Evolutionary conservation across 106 monocot genomes (phyloP).

Genomic region (Acorus gramineus): DNA sequence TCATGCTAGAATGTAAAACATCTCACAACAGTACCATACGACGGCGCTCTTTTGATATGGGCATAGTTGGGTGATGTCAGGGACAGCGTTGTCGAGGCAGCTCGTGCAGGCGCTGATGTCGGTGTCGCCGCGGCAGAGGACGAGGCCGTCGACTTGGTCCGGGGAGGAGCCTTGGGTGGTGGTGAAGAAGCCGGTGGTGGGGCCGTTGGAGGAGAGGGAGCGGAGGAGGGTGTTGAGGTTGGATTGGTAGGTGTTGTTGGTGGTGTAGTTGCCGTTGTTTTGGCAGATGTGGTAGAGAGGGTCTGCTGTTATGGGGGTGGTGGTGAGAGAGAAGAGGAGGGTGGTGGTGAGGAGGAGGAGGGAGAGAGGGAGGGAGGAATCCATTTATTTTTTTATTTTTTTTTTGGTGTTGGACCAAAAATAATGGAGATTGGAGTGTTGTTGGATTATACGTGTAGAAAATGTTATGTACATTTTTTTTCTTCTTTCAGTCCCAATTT

Average conservation of each 20-base stretch:
- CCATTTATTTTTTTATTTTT: too few relatives aligned
- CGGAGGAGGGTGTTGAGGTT: neutral
- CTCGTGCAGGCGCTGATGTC: neutral
- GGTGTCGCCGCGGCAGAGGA: constrained; percentile 6
- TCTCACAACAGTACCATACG: constrained; percentile 2
- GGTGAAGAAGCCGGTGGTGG: constrained; percentile 11
- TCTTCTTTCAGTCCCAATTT: too few relatives aligned
- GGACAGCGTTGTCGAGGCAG: constrained; percentile 1
- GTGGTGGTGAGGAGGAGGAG: too few relatives aligned
- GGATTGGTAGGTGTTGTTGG: too few relatives aligned
- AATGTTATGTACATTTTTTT: too few relatives aligned
- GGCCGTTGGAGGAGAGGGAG: constrained; percentile 2
- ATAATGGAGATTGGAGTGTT: too few relatives aligned
- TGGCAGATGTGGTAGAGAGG: neutral
- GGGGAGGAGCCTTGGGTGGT: constrained; percentile 3
- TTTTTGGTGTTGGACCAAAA: too few relatives aligned
- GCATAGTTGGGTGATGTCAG: neutral
- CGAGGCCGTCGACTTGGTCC: constrained; percentile 2
- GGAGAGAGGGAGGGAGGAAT: too few relatives aligned
- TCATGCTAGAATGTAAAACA: too few relatives aligned
- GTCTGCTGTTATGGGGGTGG: neutral
- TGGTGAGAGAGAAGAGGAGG: too few relatives aligned
- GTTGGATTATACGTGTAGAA: too few relatives aligned
- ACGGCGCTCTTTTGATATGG: constrained; percentile 1
- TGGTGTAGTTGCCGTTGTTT: too few relatives aligned